Conservation (phyloP, 441 rosid genomes). For the Corymbia citriodora region DNA sequence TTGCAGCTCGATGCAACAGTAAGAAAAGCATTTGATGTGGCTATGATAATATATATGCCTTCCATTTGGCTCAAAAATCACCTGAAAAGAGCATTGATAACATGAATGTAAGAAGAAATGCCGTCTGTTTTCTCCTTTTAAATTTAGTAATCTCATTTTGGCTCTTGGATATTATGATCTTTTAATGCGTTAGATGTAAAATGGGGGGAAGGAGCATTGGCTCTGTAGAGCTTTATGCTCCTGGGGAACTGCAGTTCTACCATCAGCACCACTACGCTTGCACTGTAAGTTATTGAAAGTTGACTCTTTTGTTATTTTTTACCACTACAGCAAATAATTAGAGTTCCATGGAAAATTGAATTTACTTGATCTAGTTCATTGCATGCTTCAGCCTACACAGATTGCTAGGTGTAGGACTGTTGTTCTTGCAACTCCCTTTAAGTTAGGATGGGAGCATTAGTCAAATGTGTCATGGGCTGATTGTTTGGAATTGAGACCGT, state of each 20-base stretch:
- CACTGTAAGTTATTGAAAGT: slow-evolving; percentile 48
- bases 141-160: neutral
- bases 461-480: no score
- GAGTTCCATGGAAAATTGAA: no score
- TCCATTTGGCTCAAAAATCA: slow-evolving; percentile 79
- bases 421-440: no score
- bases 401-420: no score
- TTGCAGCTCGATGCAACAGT: slow-evolving; percentile 53
- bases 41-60: slow-evolving; percentile 83
- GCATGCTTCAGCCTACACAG: no score
- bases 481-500: no score
- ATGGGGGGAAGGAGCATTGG: slow-evolving; percentile 79
- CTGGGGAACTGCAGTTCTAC: slow-evolving; percentile 97
- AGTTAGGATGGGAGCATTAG: no score
- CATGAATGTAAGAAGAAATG: slow-evolving; percentile 59
- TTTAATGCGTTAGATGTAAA: slow-evolving; percentile 91
- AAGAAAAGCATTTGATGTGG: slow-evolving; percentile 86
- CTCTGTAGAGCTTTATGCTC: slow-evolving; percentile 93
- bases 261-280: slow-evolving; percentile 93
- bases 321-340: no score
- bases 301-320: neutral
- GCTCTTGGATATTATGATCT: neutral
- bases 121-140: neutral
- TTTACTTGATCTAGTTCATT: no score
- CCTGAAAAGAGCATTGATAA: slow-evolving; percentile 60